A percentile compares a stretch with the other conserved stretches of the same genome.
These are phyloP conservation scores for Bacterosira constricta DNA, from an alignment of 108 stramenopile genomes.

Conservation along the genomic window DNA sequence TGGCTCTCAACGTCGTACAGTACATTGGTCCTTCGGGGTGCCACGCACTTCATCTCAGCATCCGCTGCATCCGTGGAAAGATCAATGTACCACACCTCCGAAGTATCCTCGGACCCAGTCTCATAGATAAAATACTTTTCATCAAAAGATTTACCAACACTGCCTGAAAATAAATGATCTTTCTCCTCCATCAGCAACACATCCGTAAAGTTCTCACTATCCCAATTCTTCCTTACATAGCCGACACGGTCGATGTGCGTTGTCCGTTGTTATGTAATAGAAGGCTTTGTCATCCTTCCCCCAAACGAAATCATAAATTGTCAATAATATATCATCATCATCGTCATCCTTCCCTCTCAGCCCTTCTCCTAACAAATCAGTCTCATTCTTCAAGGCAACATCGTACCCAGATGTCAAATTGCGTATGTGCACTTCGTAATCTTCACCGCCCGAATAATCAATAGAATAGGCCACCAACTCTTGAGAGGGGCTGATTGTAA, in stretches of 20 bases:
- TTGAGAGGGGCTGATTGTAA: slow-evolving; percentile 61
- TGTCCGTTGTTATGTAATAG: slow-evolving; percentile 87
- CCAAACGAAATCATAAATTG: slow-evolving; percentile 64
- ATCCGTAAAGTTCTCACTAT: slow-evolving; percentile 34
- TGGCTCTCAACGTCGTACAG: slow-evolving; percentile 67
- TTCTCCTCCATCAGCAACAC: slow-evolving; percentile 76
- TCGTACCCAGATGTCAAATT: slow-evolving; percentile 64
- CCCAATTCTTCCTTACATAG: slow-evolving; percentile 55
- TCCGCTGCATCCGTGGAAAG: slow-evolving; percentile 6
- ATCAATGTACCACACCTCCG: slow-evolving; percentile 70
- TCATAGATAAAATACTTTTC: slow-evolving; percentile 61
- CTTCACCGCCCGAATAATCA: slow-evolving; percentile 82
- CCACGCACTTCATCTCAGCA: slow-evolving; percentile 61
- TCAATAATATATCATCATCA: slow-evolving; percentile 51
- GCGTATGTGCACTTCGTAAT: slow-evolving; percentile 68
- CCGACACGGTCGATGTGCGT: slow-evolving; percentile 69
- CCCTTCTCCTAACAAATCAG: slow-evolving; percentile 23
- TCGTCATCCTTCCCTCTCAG: slow-evolving; percentile 49
- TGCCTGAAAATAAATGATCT: slow-evolving; percentile 66
- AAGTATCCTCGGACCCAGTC: slow-evolving; percentile 69
- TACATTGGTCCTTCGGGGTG: slow-evolving; percentile 56
- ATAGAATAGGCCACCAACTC: slow-evolving; percentile 89
- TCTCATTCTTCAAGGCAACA: slow-evolving; percentile 57
- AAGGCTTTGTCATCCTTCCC: slow-evolving; percentile 71
- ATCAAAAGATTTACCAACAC: slow-evolving; percentile 55